Evolutionary conservation across 192 early-diverging fungal species (phyloP), one percentile per base, ranked within the genome.

Genomic region (Powellomyces hirtus): DNA sequence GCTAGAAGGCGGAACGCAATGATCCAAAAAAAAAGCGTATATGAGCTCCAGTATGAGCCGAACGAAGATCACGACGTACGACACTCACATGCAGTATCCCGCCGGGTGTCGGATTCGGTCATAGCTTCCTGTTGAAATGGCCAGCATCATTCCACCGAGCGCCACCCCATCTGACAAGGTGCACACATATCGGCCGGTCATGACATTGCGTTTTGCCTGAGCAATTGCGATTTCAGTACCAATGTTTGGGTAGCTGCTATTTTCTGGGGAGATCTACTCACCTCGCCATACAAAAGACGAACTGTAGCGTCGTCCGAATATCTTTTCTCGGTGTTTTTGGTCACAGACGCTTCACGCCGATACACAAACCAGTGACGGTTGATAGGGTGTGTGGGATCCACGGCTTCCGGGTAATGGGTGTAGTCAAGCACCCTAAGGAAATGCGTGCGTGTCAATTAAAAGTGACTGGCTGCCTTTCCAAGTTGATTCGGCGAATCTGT

Each of bases 321-420:
- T 4, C 26, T 38, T 14, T 62, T 49, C 46, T 80, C 82, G 13
- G 42, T 26, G 4, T 62, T 49, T 50, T 72, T 80, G 29, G 77
- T 70, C 11, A 84, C 59, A 18, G 68, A 61, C 8, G 79, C 80
- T 46, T 82, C 85, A 16, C 82, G 68, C 35, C 81, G 60, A 61
- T 72, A 86, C n/a, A 84, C 70, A 31, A 86, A 75, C 80, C 82
- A 84, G 62, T 84, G 79, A 0, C 77, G 71, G 56, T 83, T 84
- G 57, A 84, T 75, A 22, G 79, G 72, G 50, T 84, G 82, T 22
- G 59, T 49, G 2, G 82, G 72, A 61, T 80, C 73, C 1, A 71
- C 63, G 16, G 75, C 77, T 69, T 86, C 80, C 11, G 85, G 85
- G 45, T 67, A 80, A 68, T 86, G 85, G 1, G 85, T 85, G 70